Percentiles rank a stretch among this genome's conserved stretches.
Evolutionary conservation across 805 yeast species (phyloP).

Genomic region (Sugiyamaella qingdaonensis): DNA sequence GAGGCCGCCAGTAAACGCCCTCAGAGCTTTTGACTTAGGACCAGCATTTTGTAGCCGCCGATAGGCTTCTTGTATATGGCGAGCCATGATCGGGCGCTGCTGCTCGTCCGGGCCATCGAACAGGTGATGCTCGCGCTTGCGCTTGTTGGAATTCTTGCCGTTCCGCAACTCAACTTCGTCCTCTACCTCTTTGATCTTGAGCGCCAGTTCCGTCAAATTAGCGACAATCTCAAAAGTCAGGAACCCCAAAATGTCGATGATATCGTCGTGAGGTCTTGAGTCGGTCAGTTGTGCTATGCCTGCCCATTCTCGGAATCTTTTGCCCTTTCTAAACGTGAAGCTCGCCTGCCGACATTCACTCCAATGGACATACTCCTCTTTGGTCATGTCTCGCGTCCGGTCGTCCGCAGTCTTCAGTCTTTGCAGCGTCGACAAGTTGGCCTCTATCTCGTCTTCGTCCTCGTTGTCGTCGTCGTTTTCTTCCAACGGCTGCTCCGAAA

Average conservation of each 20-base stretch:
- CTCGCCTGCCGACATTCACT: conserved; percentile 97
- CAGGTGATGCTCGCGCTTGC: conserved; percentile 50
- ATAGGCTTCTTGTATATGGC: conserved; percentile 88
- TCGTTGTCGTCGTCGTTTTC: conserved; percentile 59
- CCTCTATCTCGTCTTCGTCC: conserved; percentile 89
- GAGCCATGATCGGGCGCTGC: conserved; percentile 69
- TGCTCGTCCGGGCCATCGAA: conserved; percentile 89
- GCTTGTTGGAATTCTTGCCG: conserved; percentile 38
- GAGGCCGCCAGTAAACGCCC: conserved; percentile 70
- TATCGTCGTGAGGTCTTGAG: conserved; percentile 91
- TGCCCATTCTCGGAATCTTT: conserved; percentile 95
- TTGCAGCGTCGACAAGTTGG: conserved; percentile 81
- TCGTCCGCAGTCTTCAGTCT: conserved; percentile 91
- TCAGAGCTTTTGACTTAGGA: conserved; percentile 56
- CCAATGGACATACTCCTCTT: conserved; percentile 98
- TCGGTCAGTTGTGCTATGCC: conserved; percentile 80
- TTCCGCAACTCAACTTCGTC: conserved; percentile 41
- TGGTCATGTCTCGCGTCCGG: conserved; percentile 88
- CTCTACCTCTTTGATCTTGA: conserved; percentile 69
- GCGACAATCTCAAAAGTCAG: conserved; percentile 96
- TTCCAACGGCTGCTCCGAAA: conserved; percentile 80
- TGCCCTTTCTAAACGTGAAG: conserved; percentile 91
- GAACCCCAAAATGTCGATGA: conserved; percentile 91
- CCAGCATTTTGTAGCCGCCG: conserved; percentile 61
- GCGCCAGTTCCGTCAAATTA: conserved; percentile 85